These are phyloP conservation scores for Cyberlindnera euphorbiiphila DNA, from an alignment of 805 yeast species.

Conservation along the genomic window DNA sequence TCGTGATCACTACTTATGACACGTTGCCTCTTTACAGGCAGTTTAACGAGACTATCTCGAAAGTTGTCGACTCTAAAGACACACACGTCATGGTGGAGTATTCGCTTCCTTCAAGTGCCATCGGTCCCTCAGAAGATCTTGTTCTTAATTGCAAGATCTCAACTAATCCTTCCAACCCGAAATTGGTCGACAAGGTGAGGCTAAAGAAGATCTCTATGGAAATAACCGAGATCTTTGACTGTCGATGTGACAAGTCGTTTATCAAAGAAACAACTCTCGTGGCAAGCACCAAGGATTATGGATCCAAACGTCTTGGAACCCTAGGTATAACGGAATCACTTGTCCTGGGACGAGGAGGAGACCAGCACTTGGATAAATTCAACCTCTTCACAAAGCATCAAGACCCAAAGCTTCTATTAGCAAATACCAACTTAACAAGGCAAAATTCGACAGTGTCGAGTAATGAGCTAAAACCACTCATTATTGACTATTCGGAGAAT, in stretches of 20 bases:
- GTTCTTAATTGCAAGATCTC: constrained; percentile 35
- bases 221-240: constrained; percentile 49
- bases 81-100: constrained; percentile 44
- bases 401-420: constrained; percentile 29
- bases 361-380: constrained; percentile 23
- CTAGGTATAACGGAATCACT: constrained; percentile 8
- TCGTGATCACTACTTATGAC: constrained; percentile 53
- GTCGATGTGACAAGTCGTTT: constrained; percentile 35
- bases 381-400: constrained; percentile 30
- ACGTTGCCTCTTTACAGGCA: constrained; percentile 53
- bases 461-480: constrained; percentile 32
- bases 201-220: constrained; percentile 45
- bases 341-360: constrained; percentile 28
- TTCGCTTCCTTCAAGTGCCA: constrained; percentile 46
- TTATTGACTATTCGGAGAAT: constrained; percentile 20
- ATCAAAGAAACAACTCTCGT: constrained; percentile 41
- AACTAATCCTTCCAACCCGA: constrained; percentile 28
- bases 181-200: constrained; percentile 29
- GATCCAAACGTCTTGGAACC: constrained; percentile 14
- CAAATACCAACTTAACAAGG: constrained; percentile 20
- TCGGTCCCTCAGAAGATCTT: constrained; percentile 56
- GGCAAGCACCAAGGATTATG: constrained; percentile 18
- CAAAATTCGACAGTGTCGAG: too few relatives aligned
- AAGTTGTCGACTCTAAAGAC: constrained; percentile 43
- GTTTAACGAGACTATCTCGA: constrained; percentile 49